These are phyloP conservation scores for Escallonia herrerae DNA, from an alignment of 129 eudicot species.

Conservation along the genomic window DNA sequence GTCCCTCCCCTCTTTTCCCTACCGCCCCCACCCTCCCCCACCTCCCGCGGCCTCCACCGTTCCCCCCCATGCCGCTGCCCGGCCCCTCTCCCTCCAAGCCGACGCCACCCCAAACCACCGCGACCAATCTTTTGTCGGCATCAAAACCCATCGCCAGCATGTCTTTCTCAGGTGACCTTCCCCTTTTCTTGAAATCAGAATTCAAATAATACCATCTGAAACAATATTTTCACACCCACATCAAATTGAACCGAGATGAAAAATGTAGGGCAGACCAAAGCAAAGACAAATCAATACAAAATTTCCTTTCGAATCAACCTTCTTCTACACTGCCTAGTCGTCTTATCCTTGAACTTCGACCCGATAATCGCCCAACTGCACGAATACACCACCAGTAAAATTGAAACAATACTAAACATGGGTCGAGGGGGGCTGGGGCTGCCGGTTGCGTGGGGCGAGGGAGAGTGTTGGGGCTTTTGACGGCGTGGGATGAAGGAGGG, in stretches of 20 bases:
- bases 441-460: too few relatives aligned
- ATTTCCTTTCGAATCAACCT: slow-evolving; percentile 37
- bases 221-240: slow-evolving; percentile 6
- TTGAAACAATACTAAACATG: too few relatives aligned
- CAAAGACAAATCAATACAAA: neutral
- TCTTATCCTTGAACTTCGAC: slow-evolving; percentile 81
- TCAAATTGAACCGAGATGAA: slow-evolving; percentile 4
- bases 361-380: slow-evolving; percentile 93
- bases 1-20: too few relatives aligned
- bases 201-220: slow-evolving; percentile 93
- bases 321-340: slow-evolving; percentile 93
- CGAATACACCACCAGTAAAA: slow-evolving; percentile 1
- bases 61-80: too few relatives aligned
- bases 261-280: neutral
- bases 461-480: too few relatives aligned
- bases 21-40: too few relatives aligned
- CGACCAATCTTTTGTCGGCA: too few relatives aligned
- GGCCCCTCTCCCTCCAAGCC: too few relatives aligned
- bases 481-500: too few relatives aligned
- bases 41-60: too few relatives aligned
- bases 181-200: slow-evolving; percentile 92
- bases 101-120: too few relatives aligned
- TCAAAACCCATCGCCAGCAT: slow-evolving; percentile 20
- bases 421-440: too few relatives aligned
- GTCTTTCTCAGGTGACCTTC: slow-evolving; percentile 98